Percentiles rank a stretch among this genome's conserved stretches.
These are phyloP conservation scores for Mucor sp. DNA, from an alignment of 371 early-diverging fungal genomes.

Conservation along the genomic window DNA sequence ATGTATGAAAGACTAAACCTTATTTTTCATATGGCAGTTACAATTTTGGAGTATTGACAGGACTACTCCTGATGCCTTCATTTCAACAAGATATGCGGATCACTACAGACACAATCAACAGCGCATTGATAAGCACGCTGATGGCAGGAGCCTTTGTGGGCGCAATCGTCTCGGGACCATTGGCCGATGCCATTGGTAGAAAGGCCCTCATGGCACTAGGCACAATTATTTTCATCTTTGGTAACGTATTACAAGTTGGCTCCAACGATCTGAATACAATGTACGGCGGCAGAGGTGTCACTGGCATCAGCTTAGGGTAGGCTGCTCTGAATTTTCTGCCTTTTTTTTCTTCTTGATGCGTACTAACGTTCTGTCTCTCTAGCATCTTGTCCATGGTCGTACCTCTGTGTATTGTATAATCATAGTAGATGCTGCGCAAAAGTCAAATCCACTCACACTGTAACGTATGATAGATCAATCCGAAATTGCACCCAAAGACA, in stretches of 20 bases:
- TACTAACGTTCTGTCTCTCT: not conserved
- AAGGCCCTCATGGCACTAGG: constrained; percentile 74
- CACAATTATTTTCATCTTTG: constrained; percentile 71
- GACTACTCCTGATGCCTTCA: constrained; percentile 43
- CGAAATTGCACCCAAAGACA: constrained; percentile 83
- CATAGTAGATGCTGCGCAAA: not conserved
- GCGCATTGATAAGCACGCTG: constrained; percentile 68
- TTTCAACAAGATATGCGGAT: constrained; percentile 38
- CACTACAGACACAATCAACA: constrained; percentile 36
- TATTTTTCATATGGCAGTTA: constrained; percentile 31
- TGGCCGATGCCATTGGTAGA: constrained; percentile 78
- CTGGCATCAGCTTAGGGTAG: constrained; percentile 87
- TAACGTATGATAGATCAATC: constrained; percentile 65
- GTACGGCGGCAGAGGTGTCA: constrained; percentile 75
- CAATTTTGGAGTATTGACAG: constrained; percentile 52
- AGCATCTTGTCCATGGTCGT: constrained; percentile 81
- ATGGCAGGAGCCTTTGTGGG: constrained; percentile 72
- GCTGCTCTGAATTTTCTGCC: not conserved
- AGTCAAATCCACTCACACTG: not conserved
- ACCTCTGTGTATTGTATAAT: constrained; percentile 68
- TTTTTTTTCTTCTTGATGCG: not conserved
- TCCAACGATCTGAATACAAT: constrained; percentile 57
- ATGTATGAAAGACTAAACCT: not conserved
- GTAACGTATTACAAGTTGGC: constrained; percentile 73
- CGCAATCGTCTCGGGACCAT: constrained; percentile 61